These are phyloP conservation scores for Xylaria flabelliformis DNA, from an alignment of 495 filamentous ascomycete species.

Conservation along the genomic window DNA sequence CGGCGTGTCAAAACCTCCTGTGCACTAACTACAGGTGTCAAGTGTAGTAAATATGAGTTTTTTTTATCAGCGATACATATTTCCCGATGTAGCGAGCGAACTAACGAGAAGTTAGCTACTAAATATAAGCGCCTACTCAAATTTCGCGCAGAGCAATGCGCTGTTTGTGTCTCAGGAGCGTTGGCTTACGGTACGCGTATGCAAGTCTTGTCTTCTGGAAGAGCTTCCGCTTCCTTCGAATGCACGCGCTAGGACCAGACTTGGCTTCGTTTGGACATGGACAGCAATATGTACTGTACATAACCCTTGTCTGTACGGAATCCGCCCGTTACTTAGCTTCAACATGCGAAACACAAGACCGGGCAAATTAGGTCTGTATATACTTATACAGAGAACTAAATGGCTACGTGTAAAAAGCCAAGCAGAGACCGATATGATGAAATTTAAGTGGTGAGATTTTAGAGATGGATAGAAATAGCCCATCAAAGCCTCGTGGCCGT, in stretches of 20 bases:
- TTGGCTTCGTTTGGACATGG: background rate
- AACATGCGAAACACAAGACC: background rate
- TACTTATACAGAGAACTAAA: too few species aligned
- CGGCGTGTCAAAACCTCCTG: background rate
- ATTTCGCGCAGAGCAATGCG: conserved; percentile 4
- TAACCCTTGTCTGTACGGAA: background rate
- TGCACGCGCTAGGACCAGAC: background rate
- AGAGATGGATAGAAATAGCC: background rate
- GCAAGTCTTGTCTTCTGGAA: conserved; percentile 5
- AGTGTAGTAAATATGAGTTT: background rate
- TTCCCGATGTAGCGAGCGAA: background rate
- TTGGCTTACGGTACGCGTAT: background rate
- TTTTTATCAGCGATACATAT: background rate
- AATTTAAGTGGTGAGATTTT: background rate
- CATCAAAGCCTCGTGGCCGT: conserved; percentile 4
- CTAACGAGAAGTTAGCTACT: background rate
- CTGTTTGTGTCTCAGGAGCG: background rate
- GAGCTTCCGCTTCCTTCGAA: conserved; percentile 11
- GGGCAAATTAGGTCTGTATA: background rate
- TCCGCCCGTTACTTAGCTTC: background rate
- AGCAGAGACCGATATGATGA: background rate
- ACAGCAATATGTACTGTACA: background rate
- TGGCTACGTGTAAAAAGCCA: background rate
- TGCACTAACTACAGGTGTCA: background rate
- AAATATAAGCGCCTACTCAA: conserved; percentile 7